Base-by-base conservation (phyloP, 495 filamentous ascomycete genomes). In the Aspergillus funiculosus region DNA sequence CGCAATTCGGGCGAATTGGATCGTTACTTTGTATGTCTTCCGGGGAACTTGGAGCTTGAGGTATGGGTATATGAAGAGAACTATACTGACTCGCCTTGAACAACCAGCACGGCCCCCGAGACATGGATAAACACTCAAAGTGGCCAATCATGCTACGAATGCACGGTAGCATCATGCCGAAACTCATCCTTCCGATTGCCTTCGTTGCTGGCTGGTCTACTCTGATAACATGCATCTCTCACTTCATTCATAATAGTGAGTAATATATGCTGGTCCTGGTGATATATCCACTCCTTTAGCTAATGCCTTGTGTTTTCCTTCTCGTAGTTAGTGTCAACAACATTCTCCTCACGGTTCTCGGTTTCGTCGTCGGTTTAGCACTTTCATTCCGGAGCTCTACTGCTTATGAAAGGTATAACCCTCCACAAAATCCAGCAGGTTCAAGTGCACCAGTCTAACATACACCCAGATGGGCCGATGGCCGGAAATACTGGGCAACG, bases 351-450 rank as follows among this genome's bases (percentile, higher is more conserved):
- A 94, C 87, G 10, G 82, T 94, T 8, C 78, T 87, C 20, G 88
- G 87, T 82, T 92, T 95, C 72, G 86, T 94, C 49, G 86, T 95
- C 54, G 85, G 83, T 72, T 63, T 94, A 57, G 77, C 85, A 1
- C 69, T 95, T 50, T 87, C 83, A 17, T 92, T 95, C 69, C 82
- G 87, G 38, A 86, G 79, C 51, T 85, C 85, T 1, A 89, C 86
- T 11, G 88, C 87, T 5, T 95, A 95, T 56, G 88, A 94, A 62
- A 81, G 86, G 57, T 78, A 73, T 27, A 3, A 1, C 11, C 5
- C 29, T 27, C 41, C 27, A 8, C 1, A 4, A 17, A 4, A 19
- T 24, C 10, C n/a, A n/a, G n/a, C n/a, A n/a, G n/a, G n/a, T 24
- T 11, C 26, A 35, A 31, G 26, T 27, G 24, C 34, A 26, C 42